Base-by-base conservation (phyloP, 805 yeast genomes). In the Wickerhamomyces bisporus region DNA sequence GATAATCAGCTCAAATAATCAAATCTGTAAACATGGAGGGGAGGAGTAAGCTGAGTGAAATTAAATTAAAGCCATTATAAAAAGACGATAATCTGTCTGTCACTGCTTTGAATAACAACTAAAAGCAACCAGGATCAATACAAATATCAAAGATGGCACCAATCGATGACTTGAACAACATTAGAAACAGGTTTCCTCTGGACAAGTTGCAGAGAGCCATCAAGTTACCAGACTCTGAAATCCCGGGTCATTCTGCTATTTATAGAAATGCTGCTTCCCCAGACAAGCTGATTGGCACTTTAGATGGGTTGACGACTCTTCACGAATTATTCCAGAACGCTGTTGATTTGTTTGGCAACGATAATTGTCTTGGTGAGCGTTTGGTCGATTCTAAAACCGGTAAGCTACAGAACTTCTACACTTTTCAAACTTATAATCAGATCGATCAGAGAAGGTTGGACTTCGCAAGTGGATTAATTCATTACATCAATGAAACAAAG, bases 401-500 rank as follows among this genome's bases (percentile, higher is more conserved):
- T 9, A 56, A 50, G 10, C 60, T 66, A 56, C 60, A 62, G 15
- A 57, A 61, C 17, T 41, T 55, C 28, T 80, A 68, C 60, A 58
- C 65, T 6, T 66, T 58, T 41, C 58, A 68, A 32, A 56, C 67
- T 11, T 77, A 63, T 50, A 50, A 41, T 4, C 53, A 61, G 27
- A 59, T 68, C 23, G 60, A 64, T 17, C 43, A 51, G 17, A 55
- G 70, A 26, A 61, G 73, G 29, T 44, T 55, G 20, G 39, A 62
- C 26, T 54, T 75, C 25, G 82, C 77, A 2, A 50, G 75, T 6
- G 82, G 82, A 1, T 16, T 69, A 17, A 51, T 58, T 18, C 44
- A 57, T 17, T 48, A 58, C 20, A 62, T 69, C 24, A 44, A 38
- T 3, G 25, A 41, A n/a, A n/a, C n/a, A n/a, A n/a, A n/a, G n/a